Conservation (phyloP, 2,329 filamentous ascomycete genomes). For the Thielaviopsis ethacetica region DNA sequence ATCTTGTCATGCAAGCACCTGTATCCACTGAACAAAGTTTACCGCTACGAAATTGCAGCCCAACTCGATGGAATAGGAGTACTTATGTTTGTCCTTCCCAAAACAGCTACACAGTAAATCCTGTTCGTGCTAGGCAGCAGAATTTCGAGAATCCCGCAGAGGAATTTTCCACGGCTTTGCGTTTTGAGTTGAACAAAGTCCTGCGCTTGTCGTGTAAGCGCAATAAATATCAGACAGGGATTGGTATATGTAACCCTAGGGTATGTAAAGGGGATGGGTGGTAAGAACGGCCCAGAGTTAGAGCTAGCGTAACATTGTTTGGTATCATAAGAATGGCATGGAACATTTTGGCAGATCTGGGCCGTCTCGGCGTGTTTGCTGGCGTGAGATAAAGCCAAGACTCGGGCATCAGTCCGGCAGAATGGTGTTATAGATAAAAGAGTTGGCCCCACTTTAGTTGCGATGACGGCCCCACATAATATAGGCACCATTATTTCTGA, state of each 20-base stretch:
- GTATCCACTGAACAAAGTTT: background rate
- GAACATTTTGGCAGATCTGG: too few relatives aligned
- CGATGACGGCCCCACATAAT: background rate
- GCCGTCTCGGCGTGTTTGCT: background rate
- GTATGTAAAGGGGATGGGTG: background rate
- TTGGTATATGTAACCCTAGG: background rate
- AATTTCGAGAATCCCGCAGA: background rate
- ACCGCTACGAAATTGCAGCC: background rate
- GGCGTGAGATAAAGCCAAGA: background rate
- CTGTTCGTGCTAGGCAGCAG: background rate
- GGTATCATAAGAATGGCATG: background rate
- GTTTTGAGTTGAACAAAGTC: background rate
- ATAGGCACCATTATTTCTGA: background rate
- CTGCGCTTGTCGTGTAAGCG: background rate
- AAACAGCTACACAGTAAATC: background rate
- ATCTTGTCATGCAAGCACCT: background rate
- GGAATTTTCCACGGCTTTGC: background rate
- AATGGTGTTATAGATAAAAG: too few relatives aligned
- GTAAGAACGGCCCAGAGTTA: background rate
- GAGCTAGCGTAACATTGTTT: background rate
- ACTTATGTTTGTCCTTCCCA: background rate
- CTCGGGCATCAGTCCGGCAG: background rate
- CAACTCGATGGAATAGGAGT: background rate
- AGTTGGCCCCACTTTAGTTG: background rate
- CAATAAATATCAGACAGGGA: background rate